These are phyloP conservation scores for Suillus hirtellus DNA, from an alignment of 768 basidiomycete species.

Conservation along the genomic window DNA sequence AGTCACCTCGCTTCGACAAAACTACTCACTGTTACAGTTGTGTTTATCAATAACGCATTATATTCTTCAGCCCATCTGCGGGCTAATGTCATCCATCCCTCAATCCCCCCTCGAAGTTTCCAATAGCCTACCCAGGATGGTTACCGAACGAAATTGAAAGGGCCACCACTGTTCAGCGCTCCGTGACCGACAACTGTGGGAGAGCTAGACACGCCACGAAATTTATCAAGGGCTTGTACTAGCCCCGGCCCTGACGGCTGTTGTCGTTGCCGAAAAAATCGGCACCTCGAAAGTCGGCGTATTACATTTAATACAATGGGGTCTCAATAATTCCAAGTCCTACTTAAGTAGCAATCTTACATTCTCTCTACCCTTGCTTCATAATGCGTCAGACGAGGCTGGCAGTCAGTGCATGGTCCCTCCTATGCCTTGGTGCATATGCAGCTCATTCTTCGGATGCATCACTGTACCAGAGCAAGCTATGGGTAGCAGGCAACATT, in stretches of 20 bases:
- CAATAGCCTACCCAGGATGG: background rate
- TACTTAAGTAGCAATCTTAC: background rate
- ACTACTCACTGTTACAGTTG: background rate
- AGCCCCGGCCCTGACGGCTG: background rate
- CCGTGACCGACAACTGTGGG: background rate
- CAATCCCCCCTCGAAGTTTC: background rate
- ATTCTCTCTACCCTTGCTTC: background rate
- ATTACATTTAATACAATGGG: no score
- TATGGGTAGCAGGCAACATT: slow-evolving; percentile 12
- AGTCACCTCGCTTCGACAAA: background rate
- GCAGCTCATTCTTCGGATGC: slow-evolving; percentile 3
- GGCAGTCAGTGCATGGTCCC: background rate
- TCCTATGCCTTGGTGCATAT: slow-evolving; percentile 9
- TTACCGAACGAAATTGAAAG: no score
- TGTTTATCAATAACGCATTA: background rate
- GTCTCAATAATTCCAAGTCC: background rate
- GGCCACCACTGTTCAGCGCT: no score
- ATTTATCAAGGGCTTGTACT: background rate
- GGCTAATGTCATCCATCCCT: background rate
- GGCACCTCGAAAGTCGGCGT: background rate
- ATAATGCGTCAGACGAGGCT: background rate
- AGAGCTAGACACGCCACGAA: background rate
- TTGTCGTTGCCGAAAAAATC: background rate
- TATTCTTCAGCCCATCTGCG: background rate
- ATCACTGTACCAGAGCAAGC: slow-evolving; percentile 8